phyloP scores from a whole-genome alignment of 805 yeast species.

The Dipodascus albidus region DNA sequence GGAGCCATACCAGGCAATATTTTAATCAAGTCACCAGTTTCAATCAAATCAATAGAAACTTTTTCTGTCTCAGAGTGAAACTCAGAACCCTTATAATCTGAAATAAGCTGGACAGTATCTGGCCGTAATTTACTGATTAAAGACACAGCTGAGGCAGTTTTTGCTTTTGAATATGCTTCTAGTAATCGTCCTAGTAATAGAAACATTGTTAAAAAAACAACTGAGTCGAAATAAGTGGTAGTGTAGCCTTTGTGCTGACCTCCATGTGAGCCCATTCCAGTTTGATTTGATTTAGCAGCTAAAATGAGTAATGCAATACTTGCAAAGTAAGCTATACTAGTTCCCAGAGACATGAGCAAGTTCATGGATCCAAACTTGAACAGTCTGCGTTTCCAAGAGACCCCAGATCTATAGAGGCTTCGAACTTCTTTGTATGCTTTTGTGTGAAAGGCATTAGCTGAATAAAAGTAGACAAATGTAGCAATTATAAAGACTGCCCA shows the following conservation, averaged over 20 bases:
- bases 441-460: slow-evolving; percentile 60
- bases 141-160: slow-evolving; percentile 55
- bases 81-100: slow-evolving; percentile 10
- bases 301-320: slow-evolving; percentile 45
- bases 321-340: slow-evolving; percentile 59
- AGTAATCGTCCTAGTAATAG: slow-evolving; percentile 57
- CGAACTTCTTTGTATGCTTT: slow-evolving; percentile 52
- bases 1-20: slow-evolving; percentile 29
- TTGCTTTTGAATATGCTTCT: slow-evolving; percentile 54
- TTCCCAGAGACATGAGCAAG: slow-evolving; percentile 60
- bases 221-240: slow-evolving; percentile 70
- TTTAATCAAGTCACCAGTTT: slow-evolving; percentile 73
- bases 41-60: slow-evolving; percentile 35
- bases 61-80: slow-evolving; percentile 8
- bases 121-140: slow-evolving; percentile 42
- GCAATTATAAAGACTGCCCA: slow-evolving; percentile 57
- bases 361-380: slow-evolving; percentile 73
- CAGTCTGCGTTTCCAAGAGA: slow-evolving; percentile 43
- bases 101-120: slow-evolving; percentile 34
- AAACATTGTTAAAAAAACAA: slow-evolving; percentile 63
- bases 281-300: slow-evolving; percentile 25
- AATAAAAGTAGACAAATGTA: slow-evolving; percentile 64
- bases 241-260: slow-evolving; percentile 30
- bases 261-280: slow-evolving; percentile 6
- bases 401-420: slow-evolving; percentile 45